Base-by-base conservation (phyloP, 495 filamentous ascomycete genomes). In the Podospora pseudopauciseta region DNA sequence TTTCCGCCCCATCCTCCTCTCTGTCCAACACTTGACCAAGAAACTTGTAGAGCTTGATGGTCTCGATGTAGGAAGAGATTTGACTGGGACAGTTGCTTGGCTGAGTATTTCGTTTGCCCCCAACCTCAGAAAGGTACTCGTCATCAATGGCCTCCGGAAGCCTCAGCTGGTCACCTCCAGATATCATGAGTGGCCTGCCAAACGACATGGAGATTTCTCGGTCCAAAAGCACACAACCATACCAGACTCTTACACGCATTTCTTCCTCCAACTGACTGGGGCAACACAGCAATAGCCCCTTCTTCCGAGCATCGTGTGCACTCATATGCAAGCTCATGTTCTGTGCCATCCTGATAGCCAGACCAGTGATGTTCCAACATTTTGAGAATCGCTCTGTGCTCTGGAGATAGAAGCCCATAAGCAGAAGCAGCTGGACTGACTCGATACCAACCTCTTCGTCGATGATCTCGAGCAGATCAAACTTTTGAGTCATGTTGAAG, bases 311-410 rank as follows among this genome's bases (percentile, higher is more conserved):
- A 3, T 56, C 63, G 2, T 65, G n/a, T 11, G 16, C 16, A 27
- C 63, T 57, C n/a, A 65, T 11, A 26, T 65, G 44, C 63, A 65
- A 53, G 16, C 63, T 53, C 63, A 65, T 65, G n/a, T 65, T 65
- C 26, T 65, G 63, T 26, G 63, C 63, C 63, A 65, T 65, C 39
- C 63, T 20, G 18, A 65, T 56, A 3, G 63, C 63, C 15, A 65
- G 44, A 18, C 63, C 63, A 7, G 63, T 65, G 63, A 65, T 65
- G 44, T 65, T 65, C 63, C 63, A 65, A n/a, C 63, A 65, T 26
- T 56, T 65, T 5, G 39, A 55, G 49, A 56, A 65, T n/a, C 30
- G 19, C 53, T 65, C 63, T 20, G 63, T 65, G 44, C 63, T 65
- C 23, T 65, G 63, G 39, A 65, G 26, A 32, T 65, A 65, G 23